Base-by-base conservation (phyloP, 2,329 filamentous ascomycete species). In the Aspergillus nomiae region DNA sequence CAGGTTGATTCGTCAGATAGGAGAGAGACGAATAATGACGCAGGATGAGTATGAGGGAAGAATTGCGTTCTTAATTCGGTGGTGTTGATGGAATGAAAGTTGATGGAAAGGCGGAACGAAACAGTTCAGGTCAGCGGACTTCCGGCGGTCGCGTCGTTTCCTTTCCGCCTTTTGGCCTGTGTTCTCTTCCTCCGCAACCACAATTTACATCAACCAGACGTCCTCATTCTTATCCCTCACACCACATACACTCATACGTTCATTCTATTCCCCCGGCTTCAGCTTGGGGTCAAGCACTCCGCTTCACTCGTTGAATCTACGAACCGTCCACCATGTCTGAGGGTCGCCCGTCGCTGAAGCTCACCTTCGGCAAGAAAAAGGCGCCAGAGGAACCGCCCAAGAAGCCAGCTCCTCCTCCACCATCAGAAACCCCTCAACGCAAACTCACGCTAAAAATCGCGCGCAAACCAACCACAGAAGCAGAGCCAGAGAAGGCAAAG, bases 381-480 rank as follows among this genome's bases (percentile, higher is more conserved):
- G 65, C 72, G n/a, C 56, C 72, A 30, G 68, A 71, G 24, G 70
- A 71, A 58, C 48, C 69, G 36, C 66, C 65, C 36, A 70, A 63
- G 32, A 61, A 67, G 32, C 64, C 69, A 45, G 41, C 69, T 58
- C 68, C 61, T 57, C 63, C 67, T 62, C 63, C 69, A 41, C 61
- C 71, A 50, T 62, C 70, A 50, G 70, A 69, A 60, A 67, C 69
- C 46, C 72, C 68, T 67, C 76, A 74, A 58, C 74, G 66, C 28
- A 82, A 81, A 61, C 68, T 82, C 62, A 82, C 75, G 0, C 69
- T 81, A 1, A 82, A 81, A 66, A 76, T 80, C 48, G 70, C 76
- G 54, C 70, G 69, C 61, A 76, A 77, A 60, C 67, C 72, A 0
- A 60, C 60, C 9, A 62, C 72, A 32, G 65, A 65, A 19, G 51